These are phyloP conservation scores for Trichoderma hamatum DNA, from an alignment of 2,329 filamentous ascomycete species.

Conservation along the genomic window DNA sequence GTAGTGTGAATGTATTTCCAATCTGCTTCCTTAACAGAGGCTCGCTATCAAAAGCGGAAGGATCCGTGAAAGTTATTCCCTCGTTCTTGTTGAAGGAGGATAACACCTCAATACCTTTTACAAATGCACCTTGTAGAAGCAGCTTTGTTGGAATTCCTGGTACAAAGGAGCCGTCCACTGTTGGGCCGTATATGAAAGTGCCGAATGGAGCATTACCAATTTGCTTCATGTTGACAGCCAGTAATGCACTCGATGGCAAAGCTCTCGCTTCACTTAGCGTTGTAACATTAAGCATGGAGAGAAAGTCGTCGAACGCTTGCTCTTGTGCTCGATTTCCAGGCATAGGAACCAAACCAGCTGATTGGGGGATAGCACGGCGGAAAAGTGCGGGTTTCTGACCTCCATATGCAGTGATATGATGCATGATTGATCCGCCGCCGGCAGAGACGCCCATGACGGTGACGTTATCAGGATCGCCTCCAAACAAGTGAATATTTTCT, in stretches of 20 bases:
- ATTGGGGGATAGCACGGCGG: constrained; percentile 27
- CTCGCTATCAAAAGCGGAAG: constrained; percentile 4
- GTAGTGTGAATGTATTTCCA: background rate
- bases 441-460: constrained; percentile 57
- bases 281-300: constrained; percentile 18
- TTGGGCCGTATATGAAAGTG: constrained; percentile 21
- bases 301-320: constrained; percentile 14
- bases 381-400: constrained; percentile 25
- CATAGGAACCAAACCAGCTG: constrained; percentile 11
- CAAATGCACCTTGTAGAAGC: constrained; percentile 20
- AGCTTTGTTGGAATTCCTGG: constrained; percentile 26
- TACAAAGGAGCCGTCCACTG: constrained; percentile 25
- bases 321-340: constrained; percentile 21
- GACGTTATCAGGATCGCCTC: constrained; percentile 51
- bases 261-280: constrained; percentile 19
- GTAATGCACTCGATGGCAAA: background rate
- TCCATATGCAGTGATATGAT: constrained; percentile 29
- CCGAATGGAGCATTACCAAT: constrained; percentile 14
- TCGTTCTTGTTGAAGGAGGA: constrained; percentile 3
- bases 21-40: constrained; percentile 3
- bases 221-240: constrained; percentile 23
- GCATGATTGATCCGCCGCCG: constrained; percentile 29
- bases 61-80: constrained; percentile 18
- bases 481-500: constrained; percentile 29
- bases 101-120: constrained; percentile 14